Evolutionary conservation across 257 asterid species (phyloP), one percentile per base, ranked within the genome.

Genomic region (Nicotiana paniculata): DNA sequence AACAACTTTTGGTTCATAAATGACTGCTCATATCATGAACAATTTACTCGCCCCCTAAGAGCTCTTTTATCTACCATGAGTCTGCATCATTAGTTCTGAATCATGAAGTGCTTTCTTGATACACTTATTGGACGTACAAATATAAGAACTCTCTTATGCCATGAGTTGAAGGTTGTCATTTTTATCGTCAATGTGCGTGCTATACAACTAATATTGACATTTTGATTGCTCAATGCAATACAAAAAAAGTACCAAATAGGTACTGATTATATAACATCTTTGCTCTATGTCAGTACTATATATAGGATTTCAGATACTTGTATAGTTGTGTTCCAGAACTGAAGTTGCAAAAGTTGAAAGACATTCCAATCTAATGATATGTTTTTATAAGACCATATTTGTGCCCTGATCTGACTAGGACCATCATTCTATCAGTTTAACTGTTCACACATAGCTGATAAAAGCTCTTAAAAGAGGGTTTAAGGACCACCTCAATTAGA

Each of bases 401-500:
- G 46, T 21, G 64, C 3, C 9, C 67, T 61, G 15, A 24, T 24
- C 33, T 21, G 67, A 61, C 10, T 9, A 61, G 67, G 67, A 61
- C 33, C 33, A 61, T 72, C 6, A 46, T 12, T 43, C 21, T 72
- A 7, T 51, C 63, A 15, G 63, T 51, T 15, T 26, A 15, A 26
- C 53, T 26, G 33, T 21, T 75, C 1, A 51, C 53, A 0, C 9
- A 48, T 15, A 51, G 53, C 2, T 75, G 28, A 26, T 30, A 75
- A 75, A 26, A 74, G 9, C 62, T 2, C 5, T 55, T 65, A 35
- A 70, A 32, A 16, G 28, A 46, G 61, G 63, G 46, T 11, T 26
- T 33, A 39, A 53, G 55, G 61, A 30, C 66, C 43, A 87, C 90
- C 88, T 85, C 90, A 87, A 87, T 62, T 79, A 87, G 33, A 53